Evolutionary conservation across 2,329 filamentous ascomycete species (phyloP).

Genomic region (Kalaharituber pfeilii): DNA sequence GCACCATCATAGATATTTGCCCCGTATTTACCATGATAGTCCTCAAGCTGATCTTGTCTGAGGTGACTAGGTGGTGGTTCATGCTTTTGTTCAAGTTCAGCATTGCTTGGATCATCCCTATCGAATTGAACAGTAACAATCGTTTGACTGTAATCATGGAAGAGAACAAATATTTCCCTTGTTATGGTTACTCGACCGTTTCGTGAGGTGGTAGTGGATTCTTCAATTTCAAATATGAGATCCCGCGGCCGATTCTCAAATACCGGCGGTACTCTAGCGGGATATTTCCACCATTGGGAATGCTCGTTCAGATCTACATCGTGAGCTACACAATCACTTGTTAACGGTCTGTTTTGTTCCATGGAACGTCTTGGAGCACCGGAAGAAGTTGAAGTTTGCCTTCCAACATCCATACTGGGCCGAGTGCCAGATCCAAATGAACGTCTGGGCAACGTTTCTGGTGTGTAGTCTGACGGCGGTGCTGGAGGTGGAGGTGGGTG

Average conservation of each 20-base stretch:
- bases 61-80: slow-evolving; percentile 63
- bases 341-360: slow-evolving; percentile 57
- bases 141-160: slow-evolving; percentile 91
- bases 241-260: slow-evolving; percentile 63
- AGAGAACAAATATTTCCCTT: slow-evolving; percentile 74
- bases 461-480: slow-evolving; percentile 24
- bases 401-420: slow-evolving; percentile 9
- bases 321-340: slow-evolving; percentile 63
- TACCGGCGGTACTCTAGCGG: slow-evolving; percentile 59
- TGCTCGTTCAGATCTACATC: slow-evolving; percentile 63
- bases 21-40: slow-evolving; percentile 66
- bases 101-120: slow-evolving; percentile 49
- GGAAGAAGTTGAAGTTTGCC: not conserved
- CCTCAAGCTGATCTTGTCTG: slow-evolving; percentile 84
- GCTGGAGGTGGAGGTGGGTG: slow-evolving; percentile 32
- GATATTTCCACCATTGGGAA: slow-evolving; percentile 74
- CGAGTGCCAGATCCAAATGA: slow-evolving; percentile 41
- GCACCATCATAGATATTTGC: slow-evolving; percentile 56
- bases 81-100: slow-evolving; percentile 66
- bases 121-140: slow-evolving; percentile 69
- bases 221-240: slow-evolving; percentile 64
- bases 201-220: slow-evolving; percentile 42
- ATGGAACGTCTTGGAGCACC: slow-evolving; percentile 37
- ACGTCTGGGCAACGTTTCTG: slow-evolving; percentile 34
- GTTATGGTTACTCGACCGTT: slow-evolving; percentile 49